Conservation (phyloP, 768 basidiomycete genomes). For the Phaeotremella skinneri region DNA sequence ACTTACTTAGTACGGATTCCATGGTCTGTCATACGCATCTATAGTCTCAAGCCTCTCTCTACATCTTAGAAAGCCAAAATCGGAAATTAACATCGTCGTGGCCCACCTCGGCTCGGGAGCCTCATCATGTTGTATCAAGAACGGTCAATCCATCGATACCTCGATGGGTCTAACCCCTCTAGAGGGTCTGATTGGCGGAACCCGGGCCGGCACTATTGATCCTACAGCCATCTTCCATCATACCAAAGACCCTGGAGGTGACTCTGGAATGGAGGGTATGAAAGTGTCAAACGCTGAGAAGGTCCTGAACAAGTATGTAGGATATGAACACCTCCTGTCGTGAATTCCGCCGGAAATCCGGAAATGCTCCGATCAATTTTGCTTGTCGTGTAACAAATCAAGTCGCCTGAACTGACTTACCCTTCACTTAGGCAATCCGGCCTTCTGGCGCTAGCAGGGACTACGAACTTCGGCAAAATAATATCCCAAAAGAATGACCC, state of each 20-base stretch:
- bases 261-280: slow-evolving; percentile 51
- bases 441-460: slow-evolving; percentile 74
- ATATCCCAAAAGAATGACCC: slow-evolving; percentile 54
- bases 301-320: slow-evolving; percentile 54
- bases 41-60: slow-evolving; percentile 65
- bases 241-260: slow-evolving; percentile 61
- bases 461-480: slow-evolving; percentile 76
- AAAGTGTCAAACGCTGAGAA: slow-evolving; percentile 54
- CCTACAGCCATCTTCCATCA: slow-evolving; percentile 86
- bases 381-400: slow-evolving; percentile 3
- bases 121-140: slow-evolving; percentile 70
- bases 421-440: slow-evolving; percentile 63
- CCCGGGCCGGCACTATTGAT: slow-evolving; percentile 77
- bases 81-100: slow-evolving; percentile 69
- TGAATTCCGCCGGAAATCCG: slow-evolving; percentile 1
- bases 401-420: no score
- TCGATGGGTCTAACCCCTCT: slow-evolving; percentile 88
- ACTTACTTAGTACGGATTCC: slow-evolving; percentile 68
- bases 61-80: slow-evolving; percentile 60
- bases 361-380: background rate
- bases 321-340: background rate
- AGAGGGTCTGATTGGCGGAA: slow-evolving; percentile 84
- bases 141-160: slow-evolving; percentile 75
- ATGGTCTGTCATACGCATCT: slow-evolving; percentile 63
- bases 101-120: slow-evolving; percentile 91